phyloP scores from a whole-genome alignment of 2,329 filamentous ascomycete genomes.

The Fusarium nygamai region DNA sequence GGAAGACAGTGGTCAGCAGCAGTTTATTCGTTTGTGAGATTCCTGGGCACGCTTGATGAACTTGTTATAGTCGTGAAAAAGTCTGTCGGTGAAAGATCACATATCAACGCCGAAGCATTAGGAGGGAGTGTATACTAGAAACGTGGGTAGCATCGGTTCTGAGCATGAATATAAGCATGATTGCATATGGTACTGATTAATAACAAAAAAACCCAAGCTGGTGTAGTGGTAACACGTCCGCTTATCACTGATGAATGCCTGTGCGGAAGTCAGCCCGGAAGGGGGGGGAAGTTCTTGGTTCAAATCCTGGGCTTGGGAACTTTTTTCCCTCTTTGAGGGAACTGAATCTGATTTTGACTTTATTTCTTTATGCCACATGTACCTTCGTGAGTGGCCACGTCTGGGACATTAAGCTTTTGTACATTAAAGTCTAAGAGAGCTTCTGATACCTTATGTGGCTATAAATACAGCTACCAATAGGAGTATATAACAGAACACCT shows the following conservation, averaged over 20 bases:
- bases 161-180: too few species aligned
- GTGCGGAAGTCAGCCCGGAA: not conserved
- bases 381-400: not conserved
- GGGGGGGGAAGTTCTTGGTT: not conserved
- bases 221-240: not conserved
- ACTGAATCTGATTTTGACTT: not conserved
- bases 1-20: constrained; percentile 17
- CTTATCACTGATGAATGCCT: not conserved
- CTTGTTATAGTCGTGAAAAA: constrained; percentile 15
- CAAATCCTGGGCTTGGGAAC: not conserved
- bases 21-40: constrained; percentile 17
- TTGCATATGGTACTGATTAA: not conserved
- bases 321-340: not conserved
- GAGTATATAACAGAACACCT: not conserved
- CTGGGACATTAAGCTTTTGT: not conserved
- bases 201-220: not conserved
- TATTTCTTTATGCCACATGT: not conserved
- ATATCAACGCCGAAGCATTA: constrained; percentile 8
- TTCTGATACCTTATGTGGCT: not conserved
- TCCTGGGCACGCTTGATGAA: constrained; percentile 10
- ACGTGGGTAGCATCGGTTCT: too few species aligned
- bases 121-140: not conserved
- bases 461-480: not conserved
- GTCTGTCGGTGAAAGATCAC: constrained; percentile 12
- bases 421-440: not conserved